Evolutionary conservation across 148 eudicot genomes (phyloP).

Genomic region (Rhododendron ovatum): DNA sequence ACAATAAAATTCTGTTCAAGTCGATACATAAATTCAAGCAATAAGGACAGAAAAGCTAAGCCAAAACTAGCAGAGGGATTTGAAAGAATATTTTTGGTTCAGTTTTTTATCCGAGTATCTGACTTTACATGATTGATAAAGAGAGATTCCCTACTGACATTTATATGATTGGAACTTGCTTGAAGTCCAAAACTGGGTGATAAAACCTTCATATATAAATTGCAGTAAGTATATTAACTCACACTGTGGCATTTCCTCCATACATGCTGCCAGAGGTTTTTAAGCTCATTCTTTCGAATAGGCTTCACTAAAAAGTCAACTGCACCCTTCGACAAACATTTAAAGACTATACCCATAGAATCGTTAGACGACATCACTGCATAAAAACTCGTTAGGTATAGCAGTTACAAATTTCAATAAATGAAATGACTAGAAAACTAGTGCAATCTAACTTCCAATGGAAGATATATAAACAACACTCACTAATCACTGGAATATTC

Average conservation of each 20-base stretch:
- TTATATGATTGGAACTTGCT: not conserved
- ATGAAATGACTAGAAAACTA: conserved; percentile 2
- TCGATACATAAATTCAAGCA: not conserved
- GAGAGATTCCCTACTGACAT: not conserved
- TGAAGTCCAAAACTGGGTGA: not conserved
- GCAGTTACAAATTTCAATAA: conserved; percentile 26
- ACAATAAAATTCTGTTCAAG: not conserved
- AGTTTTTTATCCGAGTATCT: not conserved
- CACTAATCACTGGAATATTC: conserved; percentile 86
- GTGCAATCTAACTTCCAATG: conserved; percentile 2
- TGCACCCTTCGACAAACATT: conserved; percentile 80
- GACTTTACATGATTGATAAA: conserved; percentile 1
- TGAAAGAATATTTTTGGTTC: not conserved
- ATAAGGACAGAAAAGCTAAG: not conserved
- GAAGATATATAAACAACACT: conserved; percentile 28
- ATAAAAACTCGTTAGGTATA: conserved; percentile 31
- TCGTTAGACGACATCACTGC: conserved; percentile 92
- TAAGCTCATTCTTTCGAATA: conserved; percentile 78
- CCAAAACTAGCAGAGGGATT: not conserved
- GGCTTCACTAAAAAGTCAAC: conserved; percentile 83
- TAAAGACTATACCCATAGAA: conserved; percentile 77
- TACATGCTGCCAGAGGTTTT: conserved; percentile 87
- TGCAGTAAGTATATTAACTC: conserved; percentile 25
- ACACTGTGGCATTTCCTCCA: conserved; percentile 87
- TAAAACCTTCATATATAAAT: conserved; percentile 1